Base-by-base conservation (phyloP, 108 stramenopile genomes). In the Nitzschia sp. region DNA sequence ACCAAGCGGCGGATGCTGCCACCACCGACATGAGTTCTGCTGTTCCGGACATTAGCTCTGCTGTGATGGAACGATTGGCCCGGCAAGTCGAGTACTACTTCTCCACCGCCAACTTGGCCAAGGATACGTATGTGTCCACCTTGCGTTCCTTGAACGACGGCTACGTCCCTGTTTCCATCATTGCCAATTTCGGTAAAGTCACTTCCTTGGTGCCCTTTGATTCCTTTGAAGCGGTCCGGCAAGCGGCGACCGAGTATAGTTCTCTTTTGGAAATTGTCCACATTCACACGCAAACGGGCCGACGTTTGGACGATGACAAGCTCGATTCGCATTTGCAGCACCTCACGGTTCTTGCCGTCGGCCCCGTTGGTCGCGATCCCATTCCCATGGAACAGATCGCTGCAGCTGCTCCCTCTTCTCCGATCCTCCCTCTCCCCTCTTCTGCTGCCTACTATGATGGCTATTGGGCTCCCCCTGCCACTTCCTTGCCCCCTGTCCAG, bases 1-100 rank as follows among this genome's bases (percentile, higher is more conserved):
- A 17, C 34, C 22, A 65, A 37, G 20, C 50, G 59, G 37, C 19
- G 19, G 43, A 46, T 9, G n/a, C 54, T 37, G 11, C 42, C 25
- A 17, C 41, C 14, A 40, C 41, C 29, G 29, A 34, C 29, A 34
- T 34, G 29, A 34, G 29, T 34, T 34, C 29, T 34, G 29, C 29
- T 6, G 25, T 65, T 17, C 71, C 59, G 20, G 51, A 61, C 51
- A 53, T 38, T 10, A 53, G 63, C 51, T 55, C 39, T 48, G 38
- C 34, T 17, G 22, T 61, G 19, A 29, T 74, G 39, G 19, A 69
- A 44, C 29, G 37, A 15, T 68, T 84, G 20, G 73, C 80, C 10
- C 24, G 69, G 42, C 84, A 86, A 54, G 54, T 86, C 7, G 80
- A 80, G 59, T 86, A 81, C 54, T 83, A 86, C 65, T 83, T 86